A percentile compares a stretch with the other conserved stretches of the same genome.
Evolutionary conservation across 495 filamentous ascomycete species (phyloP).

Genomic region (Aspergillus sclerotioniger): DNA sequence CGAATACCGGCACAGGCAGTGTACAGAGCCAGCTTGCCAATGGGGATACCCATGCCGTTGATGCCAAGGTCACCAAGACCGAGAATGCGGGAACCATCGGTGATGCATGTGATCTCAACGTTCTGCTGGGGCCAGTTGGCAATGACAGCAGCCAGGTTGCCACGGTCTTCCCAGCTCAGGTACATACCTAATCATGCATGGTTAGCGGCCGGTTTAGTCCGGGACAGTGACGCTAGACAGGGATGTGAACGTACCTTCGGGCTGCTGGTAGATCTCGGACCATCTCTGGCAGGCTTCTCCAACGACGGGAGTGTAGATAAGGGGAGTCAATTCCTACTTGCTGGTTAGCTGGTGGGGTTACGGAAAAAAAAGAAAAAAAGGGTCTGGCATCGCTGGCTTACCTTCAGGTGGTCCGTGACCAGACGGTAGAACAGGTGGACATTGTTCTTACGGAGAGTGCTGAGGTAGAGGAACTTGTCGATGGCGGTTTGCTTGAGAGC

Average conservation of each 20-base stretch:
- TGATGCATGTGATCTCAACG: slow-evolving; percentile 95
- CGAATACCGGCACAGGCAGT: slow-evolving; percentile 95
- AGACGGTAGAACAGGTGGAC: slow-evolving; percentile 93
- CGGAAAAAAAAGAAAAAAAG: too few species aligned
- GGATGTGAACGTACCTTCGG: slow-evolving; percentile 63
- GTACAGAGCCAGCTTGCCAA: slow-evolving; percentile 92
- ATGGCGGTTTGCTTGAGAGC: slow-evolving; percentile 73
- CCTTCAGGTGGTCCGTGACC: slow-evolving; percentile 82
- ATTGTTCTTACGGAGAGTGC: slow-evolving; percentile 82
- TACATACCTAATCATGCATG: slow-evolving; percentile 59
- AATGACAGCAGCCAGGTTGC: slow-evolving; percentile 78
- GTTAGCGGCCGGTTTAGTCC: slow-evolving; percentile 33
- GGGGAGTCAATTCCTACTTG: slow-evolving; percentile 74
- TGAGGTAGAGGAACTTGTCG: slow-evolving; percentile 94
- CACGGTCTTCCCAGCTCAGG: slow-evolving; percentile 85
- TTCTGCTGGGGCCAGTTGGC: slow-evolving; percentile 84
- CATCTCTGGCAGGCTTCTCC: slow-evolving; percentile 95
- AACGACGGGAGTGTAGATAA: slow-evolving; percentile 97
- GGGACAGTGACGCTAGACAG: slow-evolving; percentile 14
- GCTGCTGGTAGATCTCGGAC: slow-evolving; percentile 92
- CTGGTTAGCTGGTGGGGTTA: slow-evolving; percentile 12
- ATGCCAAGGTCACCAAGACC: slow-evolving; percentile 94
- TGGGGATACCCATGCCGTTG: slow-evolving; percentile 97
- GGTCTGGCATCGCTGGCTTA: slow-evolving; percentile 29
- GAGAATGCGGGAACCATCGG: slow-evolving; percentile 94